Base-by-base conservation (phyloP, 2,329 filamentous ascomycete genomes). In the Venturia aucupariae region DNA sequence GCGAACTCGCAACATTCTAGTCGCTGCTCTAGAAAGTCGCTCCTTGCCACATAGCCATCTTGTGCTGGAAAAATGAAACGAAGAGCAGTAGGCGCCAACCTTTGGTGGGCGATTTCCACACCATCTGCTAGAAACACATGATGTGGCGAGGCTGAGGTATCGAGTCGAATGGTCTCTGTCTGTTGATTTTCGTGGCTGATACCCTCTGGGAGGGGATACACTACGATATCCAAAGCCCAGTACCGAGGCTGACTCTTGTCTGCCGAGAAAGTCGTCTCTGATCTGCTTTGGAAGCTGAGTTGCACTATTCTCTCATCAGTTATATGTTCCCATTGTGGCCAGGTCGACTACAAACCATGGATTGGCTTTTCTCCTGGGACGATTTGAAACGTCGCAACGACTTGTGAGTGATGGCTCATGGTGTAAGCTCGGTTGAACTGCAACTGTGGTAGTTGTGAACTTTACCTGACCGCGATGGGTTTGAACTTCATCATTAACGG, bases 1-100 rank as follows among this genome's bases (percentile, higher is more conserved):
- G 30, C 59, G 24, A 38, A 27, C 17, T 61, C 38, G 42, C 59
- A 22, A 24, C 38, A 42, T 61, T 61, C 42, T n/a, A 61, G n/a
- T 19, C 59, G 59, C 38, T 46, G 59, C 59, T 61, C 59, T 11
- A 61, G 11, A 46, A 61, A 42, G 59, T 61, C 59, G 59, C n/a
- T 42, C 10, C 59, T 35, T 27, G 42, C 42, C 11, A 46, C 15
- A 10, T 46, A 13, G n/a, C 59, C 59, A 38, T 46, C 38, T 42
- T 42, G 38, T 42, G 42, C 38, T 30, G 59, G 59, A 22, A 61
- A 46, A 61, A 61, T n/a, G 38, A 38, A 57, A 8, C 51, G 51
- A 35, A 35, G 17, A 35, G 24, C 17, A 11, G 27, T 22, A 10
- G 27, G 51, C 15, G 15, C 30, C 51, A 15, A 32, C 7, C 19